Percentiles rank a stretch among this genome's conserved stretches.
These are phyloP conservation scores for Protea cynaroides DNA, from an alignment of 164 flowering plant genomes.

Conservation along the genomic window DNA sequence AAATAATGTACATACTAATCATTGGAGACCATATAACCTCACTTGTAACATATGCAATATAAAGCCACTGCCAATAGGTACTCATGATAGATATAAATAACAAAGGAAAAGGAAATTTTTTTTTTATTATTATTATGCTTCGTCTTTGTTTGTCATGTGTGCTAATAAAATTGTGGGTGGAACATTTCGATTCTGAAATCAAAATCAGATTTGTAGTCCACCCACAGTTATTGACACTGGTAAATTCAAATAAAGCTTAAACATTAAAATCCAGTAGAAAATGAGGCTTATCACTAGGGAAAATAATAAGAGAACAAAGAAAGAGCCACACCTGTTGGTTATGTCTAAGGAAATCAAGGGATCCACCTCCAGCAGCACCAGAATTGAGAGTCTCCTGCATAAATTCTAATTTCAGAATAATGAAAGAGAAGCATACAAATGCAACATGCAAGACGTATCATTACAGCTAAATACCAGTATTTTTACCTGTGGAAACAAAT, in stretches of 20 bases:
- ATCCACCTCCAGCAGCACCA: conserved; percentile 55
- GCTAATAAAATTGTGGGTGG: too few relatives aligned
- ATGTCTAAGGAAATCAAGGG: conserved; percentile 88
- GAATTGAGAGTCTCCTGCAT: conserved; percentile 54
- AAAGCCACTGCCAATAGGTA: too few relatives aligned
- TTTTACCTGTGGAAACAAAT: conserved; percentile 91
- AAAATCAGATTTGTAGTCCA: too few relatives aligned
- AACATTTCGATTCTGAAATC: too few relatives aligned
- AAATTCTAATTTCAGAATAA: conserved; percentile 3
- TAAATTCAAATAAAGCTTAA: background rate
- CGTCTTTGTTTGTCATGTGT: too few relatives aligned
- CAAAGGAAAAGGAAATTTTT: too few relatives aligned
- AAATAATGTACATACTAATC: too few relatives aligned
- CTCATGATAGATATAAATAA: too few relatives aligned
- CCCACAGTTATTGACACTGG: too few relatives aligned
- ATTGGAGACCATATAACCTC: too few relatives aligned
- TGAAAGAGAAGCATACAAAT: background rate
- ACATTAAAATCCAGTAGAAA: background rate
- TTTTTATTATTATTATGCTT: too few relatives aligned
- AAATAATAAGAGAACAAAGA: background rate
- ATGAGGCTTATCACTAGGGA: background rate
- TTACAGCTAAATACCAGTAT: background rate
- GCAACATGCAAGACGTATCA: background rate
- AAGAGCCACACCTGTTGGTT: conserved; percentile 69
- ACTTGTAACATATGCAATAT: too few relatives aligned